Evolutionary conservation across 352 stramenopile genomes (phyloP).

Genomic region (Peronospora destructor): DNA sequence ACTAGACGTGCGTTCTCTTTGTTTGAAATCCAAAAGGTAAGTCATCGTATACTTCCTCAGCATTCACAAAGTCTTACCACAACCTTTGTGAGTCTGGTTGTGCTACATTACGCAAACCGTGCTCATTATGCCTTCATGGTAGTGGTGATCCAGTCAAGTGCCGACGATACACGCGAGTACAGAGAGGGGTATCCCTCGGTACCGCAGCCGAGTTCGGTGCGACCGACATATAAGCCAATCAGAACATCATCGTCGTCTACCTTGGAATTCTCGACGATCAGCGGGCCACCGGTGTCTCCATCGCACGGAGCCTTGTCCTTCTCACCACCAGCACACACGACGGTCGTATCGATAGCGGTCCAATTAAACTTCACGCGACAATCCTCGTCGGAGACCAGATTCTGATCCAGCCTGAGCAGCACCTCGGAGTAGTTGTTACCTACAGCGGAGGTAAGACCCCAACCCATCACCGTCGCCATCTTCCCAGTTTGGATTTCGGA

Average conservation of each 20-base stretch:
- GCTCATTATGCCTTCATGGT: background rate
- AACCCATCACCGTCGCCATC: constrained; percentile 16
- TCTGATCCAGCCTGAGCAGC: constrained; percentile 8
- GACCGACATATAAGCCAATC: constrained; percentile 32
- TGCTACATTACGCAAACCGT: too few species aligned
- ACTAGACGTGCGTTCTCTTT: too few species aligned
- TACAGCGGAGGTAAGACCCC: constrained; percentile 14
- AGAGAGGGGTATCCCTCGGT: constrained; percentile 35
- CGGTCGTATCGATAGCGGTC: constrained; percentile 16
- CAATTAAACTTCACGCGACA: constrained; percentile 15
- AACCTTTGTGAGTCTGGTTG: too few species aligned
- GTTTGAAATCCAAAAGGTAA: too few species aligned
- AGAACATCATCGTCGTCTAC: constrained; percentile 33
- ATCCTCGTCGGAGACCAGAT: constrained; percentile 10
- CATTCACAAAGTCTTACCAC: too few species aligned
- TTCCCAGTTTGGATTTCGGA: constrained; percentile 15
- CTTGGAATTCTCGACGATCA: constrained; percentile 22
- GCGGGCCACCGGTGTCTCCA: constrained; percentile 28
- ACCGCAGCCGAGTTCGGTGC: constrained; percentile 33
- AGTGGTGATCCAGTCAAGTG: constrained; percentile 28
- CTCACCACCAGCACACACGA: constrained; percentile 25
- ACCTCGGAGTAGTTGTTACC: too few species aligned
- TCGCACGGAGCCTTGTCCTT: constrained; percentile 26
- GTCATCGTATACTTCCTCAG: too few species aligned
- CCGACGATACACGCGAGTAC: constrained; percentile 45